Evolutionary conservation across 1,284 basidiomycete genomes (phyloP), one percentile per base, ranked within the genome.

Genomic region (Rhodofomes roseus): DNA sequence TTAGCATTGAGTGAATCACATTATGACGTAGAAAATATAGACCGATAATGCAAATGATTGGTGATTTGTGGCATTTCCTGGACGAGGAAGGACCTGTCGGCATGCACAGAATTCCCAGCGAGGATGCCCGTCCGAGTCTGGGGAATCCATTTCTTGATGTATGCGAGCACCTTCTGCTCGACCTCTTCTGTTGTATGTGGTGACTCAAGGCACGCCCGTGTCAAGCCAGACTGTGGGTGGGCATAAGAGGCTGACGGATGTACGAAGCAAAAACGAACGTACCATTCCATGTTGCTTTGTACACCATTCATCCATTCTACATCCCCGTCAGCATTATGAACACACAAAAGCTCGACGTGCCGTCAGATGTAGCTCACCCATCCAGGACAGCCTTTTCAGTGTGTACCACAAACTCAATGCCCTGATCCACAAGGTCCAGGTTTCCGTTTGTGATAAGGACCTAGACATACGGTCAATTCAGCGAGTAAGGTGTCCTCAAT

Each of bases 371-470:
- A 6, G 23, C 81, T 69, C 60, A 90, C 90, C 73, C 73, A 68
- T 92, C 88, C 27, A 95, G 73, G 14, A 79, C 66, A 12, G 73
- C 70, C 67, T 87, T 89, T 56, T 89, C 82, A 0, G 86, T 88
- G 22, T 73, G 75, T 57, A 95, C 85, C 22, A 92, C 81, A 63
- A 83, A 93, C 64, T 87, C 76, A 7, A 95, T 76, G 2, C 93
- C 90, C 9, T 85, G 78, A 68, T 95, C 92, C 3, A 95, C 83
- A 6, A 82, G 68, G 22, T 89, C 80, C 40, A 95, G 74, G 61
- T 93, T 81, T 8, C 91, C 92, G 63, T 95, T 81, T 1, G 93
- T 95, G 53, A 95, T 87, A 31, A 95, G 73, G 34, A 93, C 90
- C 93, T 84, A 72, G 25, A 27, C 14, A 4, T 50, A 40, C 29